Base-by-base conservation (phyloP, 441 rosid genomes). In the Gossypium trilobum region DNA sequence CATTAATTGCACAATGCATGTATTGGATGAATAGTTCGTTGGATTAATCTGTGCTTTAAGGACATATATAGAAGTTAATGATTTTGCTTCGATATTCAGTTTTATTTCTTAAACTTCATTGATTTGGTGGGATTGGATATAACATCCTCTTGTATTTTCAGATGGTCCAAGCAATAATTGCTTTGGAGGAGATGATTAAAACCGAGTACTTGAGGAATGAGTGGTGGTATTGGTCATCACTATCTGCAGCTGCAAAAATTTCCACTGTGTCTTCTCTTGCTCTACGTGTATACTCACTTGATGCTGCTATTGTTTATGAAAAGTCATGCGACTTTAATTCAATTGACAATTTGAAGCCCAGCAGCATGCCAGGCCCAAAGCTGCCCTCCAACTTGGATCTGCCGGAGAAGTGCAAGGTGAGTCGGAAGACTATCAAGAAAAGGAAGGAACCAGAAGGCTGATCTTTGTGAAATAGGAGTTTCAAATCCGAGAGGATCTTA, bases 161-260 rank as follows among this genome's bases (percentile, higher is more conserved):
- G 99, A 87, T 95, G 90, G 87, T 95, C 77, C 99, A 90, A 82
- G 94, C 98, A 74, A 85, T 92, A 60, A 73, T 91, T 68, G 77
- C 88, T 74, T 79, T 95, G 74, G 99, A 92, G 85, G 96, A 93
- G 82, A 89, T 89, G 95, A 88, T 95, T 20, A 91, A 85, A 84
- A 82, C 91, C 2, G 89, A 88, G 77, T 87, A 80, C 78, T 78
- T 95, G 79, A 87, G 86, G 83, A 95, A 87, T 78, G 97, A 88
- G 31, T 92, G 99, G 99, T 95, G 99, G 99, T 90, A 92, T 79
- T 92, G 98, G 99, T 93, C 98, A 75, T 95, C 97, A 31, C 90
- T 90, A 60, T 87, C 98, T 65, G 99, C 91, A 67, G 98, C 97
- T 72, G 94, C 86, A 48, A 91, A 85, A 82, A 85, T 88, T 48